Evolutionary conservation across 768 basidiomycete species (phyloP), one percentile per base, ranked within the genome.

Genomic region (Tulasnella sp.): DNA sequence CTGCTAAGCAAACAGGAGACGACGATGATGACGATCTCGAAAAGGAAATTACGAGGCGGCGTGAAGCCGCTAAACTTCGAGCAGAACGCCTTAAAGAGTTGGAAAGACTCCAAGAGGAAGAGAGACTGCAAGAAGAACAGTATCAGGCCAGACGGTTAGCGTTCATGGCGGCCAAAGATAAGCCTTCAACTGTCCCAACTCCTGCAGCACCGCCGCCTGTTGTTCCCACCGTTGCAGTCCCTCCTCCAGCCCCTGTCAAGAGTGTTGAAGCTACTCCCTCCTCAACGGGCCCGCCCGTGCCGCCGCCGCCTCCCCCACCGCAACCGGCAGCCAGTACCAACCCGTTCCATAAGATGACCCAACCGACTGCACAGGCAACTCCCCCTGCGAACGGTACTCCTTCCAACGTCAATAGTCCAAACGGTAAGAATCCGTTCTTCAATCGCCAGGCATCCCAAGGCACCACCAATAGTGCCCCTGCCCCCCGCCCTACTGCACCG

Each of bases 361-460:
- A 78, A 78, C 60, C 77, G 51, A 30, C 29, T 15, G 34, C 44
- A 11, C 54, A 43, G 38, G 49, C 50, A 21, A 42, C 61, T 29
- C 64, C 69, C 10, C 34, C 59, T 10, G 30, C 45, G 19, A 38
- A 21, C 56, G 9, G 78, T 75, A 10, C 73, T 19, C 51, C 73
- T 34, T 62, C 74, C 26, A 63, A 73, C 10, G 45, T 74, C 4
- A 61, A 77, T 1, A 65, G 77, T 15, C 60, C 73, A 0, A 80
- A 77, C 45, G 74, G 75, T 51, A 81, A 78, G 26, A 95, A 95
- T 66, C 91, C 93, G 0, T 96, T 85, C 74, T 82, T 82, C 73
- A 78, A 78, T 54, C 42, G 71, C 15, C 74, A 82, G 71, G 58
- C 62, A 9, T 73, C 77, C 1, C 51, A 65, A 15, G 27, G 64